Conservation (phyloP, 495 filamentous ascomycete genomes). For the Daldinia grandis region DNA sequence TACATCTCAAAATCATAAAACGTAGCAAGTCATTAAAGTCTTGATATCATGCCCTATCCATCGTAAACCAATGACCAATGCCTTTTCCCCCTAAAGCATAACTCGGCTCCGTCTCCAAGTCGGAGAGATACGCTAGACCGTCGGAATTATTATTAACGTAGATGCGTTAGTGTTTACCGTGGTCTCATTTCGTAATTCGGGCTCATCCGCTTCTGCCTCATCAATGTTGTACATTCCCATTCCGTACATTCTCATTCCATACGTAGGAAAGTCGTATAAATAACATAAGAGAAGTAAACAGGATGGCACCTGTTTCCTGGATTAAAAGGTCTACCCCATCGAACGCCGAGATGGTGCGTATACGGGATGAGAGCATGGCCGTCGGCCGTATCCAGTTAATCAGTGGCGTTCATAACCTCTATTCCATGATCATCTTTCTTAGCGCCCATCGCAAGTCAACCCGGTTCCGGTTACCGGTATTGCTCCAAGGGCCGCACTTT, state of each 20-base stretch:
- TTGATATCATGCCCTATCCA: slow-evolving; percentile 21
- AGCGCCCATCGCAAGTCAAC: slow-evolving; percentile 60
- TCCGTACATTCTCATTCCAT: neutral
- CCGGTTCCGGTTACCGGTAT: slow-evolving; percentile 48
- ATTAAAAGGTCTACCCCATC: slow-evolving; percentile 36
- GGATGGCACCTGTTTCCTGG: neutral
- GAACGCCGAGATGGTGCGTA: slow-evolving; percentile 30
- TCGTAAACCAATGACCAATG: slow-evolving; percentile 24
- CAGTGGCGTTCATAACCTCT: neutral
- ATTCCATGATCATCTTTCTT: slow-evolving; percentile 54
- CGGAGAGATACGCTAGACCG: slow-evolving; percentile 19
- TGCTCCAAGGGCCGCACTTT: slow-evolving; percentile 82
- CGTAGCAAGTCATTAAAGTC: slow-evolving; percentile 29
- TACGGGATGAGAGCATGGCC: slow-evolving; percentile 27
- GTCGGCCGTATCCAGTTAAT: neutral
- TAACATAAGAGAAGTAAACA: slow-evolving; percentile 25
- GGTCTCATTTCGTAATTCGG: slow-evolving; percentile 16
- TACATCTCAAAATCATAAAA: slow-evolving; percentile 30
- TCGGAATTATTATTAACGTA: slow-evolving; percentile 26
- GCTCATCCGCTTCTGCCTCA: slow-evolving; percentile 14
- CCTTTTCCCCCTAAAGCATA: neutral
- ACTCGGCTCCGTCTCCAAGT: slow-evolving; percentile 14
- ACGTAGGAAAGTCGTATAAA: slow-evolving; percentile 29
- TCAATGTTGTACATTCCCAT: slow-evolving; percentile 36
- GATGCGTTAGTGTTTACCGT: slow-evolving; percentile 18